Evolutionary conservation across 306 rosid genomes (phyloP).

Genomic region (Parietaria judaica): DNA sequence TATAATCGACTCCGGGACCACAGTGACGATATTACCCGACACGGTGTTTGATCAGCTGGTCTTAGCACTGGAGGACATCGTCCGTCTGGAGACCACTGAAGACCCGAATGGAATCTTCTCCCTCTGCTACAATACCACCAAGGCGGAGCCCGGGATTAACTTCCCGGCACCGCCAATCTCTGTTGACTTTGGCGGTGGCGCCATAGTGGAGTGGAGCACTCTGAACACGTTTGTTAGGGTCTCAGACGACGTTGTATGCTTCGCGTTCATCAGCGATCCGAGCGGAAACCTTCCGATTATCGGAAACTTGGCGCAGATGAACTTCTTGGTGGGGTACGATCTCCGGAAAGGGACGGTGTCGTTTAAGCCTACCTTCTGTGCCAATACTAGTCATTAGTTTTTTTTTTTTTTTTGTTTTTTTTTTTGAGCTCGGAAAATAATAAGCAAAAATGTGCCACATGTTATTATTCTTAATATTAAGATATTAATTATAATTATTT

Average conservation of each 20-base stretch:
- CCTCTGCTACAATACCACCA: constrained; percentile 12
- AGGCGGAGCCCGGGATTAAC: background rate
- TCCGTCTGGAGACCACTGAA: background rate
- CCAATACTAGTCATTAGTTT: background rate
- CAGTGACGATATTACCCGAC: constrained; percentile 8
- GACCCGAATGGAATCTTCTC: background rate
- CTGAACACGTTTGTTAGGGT: constrained; percentile 24
- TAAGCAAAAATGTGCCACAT: too few relatives aligned
- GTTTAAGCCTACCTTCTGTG: constrained; percentile 37
- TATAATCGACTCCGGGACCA: constrained; percentile 35
- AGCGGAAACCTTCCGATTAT: constrained; percentile 6
- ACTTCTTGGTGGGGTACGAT: constrained; percentile 54
- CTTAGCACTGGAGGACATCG: background rate
- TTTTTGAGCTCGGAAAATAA: too few relatives aligned
- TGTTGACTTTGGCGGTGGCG: constrained; percentile 21
- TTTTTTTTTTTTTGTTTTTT: too few relatives aligned
- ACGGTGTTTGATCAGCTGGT: constrained; percentile 6
- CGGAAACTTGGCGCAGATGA: constrained; percentile 46
- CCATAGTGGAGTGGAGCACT: background rate
- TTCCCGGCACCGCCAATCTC: constrained; percentile 9
- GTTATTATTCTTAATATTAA: too few relatives aligned
- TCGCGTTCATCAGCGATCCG: constrained; percentile 16
- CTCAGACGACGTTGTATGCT: constrained; percentile 20
- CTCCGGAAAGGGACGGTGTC: constrained; percentile 13
- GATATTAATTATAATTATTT: too few relatives aligned